Conservation (phyloP, 306 rosid species). For the Leucaena leucocephala region DNA sequence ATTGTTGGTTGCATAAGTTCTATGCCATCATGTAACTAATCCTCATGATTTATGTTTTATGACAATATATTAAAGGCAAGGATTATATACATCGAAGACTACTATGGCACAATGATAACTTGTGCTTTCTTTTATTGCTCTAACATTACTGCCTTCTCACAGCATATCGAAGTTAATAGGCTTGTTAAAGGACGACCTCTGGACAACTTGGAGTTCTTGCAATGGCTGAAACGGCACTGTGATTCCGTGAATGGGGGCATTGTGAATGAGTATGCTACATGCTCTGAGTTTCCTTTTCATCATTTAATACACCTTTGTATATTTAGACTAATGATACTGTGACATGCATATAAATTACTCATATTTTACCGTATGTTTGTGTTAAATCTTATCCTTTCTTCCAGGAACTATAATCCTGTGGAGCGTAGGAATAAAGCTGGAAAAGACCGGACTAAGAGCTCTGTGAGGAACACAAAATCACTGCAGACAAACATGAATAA, state of each 20-base stretch:
- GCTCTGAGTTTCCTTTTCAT: slow-evolving; percentile 15
- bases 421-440: slow-evolving; percentile 88
- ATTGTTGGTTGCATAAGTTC: slow-evolving; percentile 18
- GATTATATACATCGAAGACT: slow-evolving; percentile 12
- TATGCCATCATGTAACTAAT: slow-evolving; percentile 22
- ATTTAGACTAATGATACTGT: slow-evolving; percentile 1
- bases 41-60: slow-evolving; percentile 7
- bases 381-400: slow-evolving; percentile 12
- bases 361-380: slow-evolving; percentile 11
- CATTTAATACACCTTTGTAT: slow-evolving; percentile 14
- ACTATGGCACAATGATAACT: slow-evolving; percentile 3
- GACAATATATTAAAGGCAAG: slow-evolving; percentile 12
- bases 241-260: slow-evolving; percentile 96
- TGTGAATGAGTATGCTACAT: slow-evolving; percentile 63
- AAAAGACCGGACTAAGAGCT: slow-evolving; percentile 66
- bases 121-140: slow-evolving; percentile 24
- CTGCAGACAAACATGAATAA: slow-evolving; percentile 45
- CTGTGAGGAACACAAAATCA: slow-evolving; percentile 69
- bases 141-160: slow-evolving; percentile 34
- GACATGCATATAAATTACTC: slow-evolving; percentile 9
- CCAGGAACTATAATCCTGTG: slow-evolving; percentile 90
- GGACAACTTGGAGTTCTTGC: slow-evolving; percentile 96
- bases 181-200: slow-evolving; percentile 96
- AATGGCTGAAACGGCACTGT: slow-evolving; percentile 97
- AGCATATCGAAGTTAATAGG: slow-evolving; percentile 95